These are phyloP conservation scores for Paraphoma chrysanthemicola DNA, from an alignment of 2,329 filamentous ascomycete species.

Conservation along the genomic window DNA sequence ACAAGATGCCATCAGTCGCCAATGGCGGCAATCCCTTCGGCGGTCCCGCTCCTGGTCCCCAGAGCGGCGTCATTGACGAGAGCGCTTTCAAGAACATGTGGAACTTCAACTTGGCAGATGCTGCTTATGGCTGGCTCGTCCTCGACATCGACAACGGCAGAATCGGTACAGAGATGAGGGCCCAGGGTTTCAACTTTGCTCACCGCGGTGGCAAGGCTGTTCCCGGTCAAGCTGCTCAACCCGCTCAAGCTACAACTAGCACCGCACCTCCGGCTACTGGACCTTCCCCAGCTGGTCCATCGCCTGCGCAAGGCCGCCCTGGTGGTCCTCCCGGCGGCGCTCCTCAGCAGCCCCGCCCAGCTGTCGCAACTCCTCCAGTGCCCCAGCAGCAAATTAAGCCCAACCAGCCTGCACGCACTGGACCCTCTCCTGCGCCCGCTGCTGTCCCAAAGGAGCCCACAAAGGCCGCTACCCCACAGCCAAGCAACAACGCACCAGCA, in stretches of 20 bases:
- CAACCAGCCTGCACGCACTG: slow-evolving; percentile 46
- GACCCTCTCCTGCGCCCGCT: slow-evolving; percentile 50
- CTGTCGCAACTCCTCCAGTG: slow-evolving; percentile 45
- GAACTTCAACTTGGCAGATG: slow-evolving; percentile 99
- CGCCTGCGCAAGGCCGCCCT: slow-evolving; percentile 41
- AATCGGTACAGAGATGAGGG: slow-evolving; percentile 98
- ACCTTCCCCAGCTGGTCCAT: slow-evolving; percentile 48
- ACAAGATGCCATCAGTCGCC: slow-evolving; percentile 95
- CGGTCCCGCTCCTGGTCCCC: slow-evolving; percentile 75
- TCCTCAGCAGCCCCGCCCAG: slow-evolving; percentile 43
- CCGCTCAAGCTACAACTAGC: slow-evolving; percentile 44
- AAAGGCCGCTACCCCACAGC: slow-evolving; percentile 60
- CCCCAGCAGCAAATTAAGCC: slow-evolving; percentile 49
- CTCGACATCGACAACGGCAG: slow-evolving; percentile 93
- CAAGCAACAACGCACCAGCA: slow-evolving; percentile 42
- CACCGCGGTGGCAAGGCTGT: slow-evolving; percentile 82
- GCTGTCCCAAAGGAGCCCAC: slow-evolving; percentile 50
- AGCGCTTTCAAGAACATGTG: slow-evolving; percentile 99
- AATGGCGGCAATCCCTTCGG: slow-evolving; percentile 97
- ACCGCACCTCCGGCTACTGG: slow-evolving; percentile 45
- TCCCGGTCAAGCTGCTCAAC: slow-evolving; percentile 45
- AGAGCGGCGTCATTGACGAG: slow-evolving; percentile 91
- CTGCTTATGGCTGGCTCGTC: slow-evolving; percentile 94
- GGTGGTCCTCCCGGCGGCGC: slow-evolving; percentile 37
- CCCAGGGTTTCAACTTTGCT: slow-evolving; percentile 98